These are phyloP conservation scores for Clarireedia sp. DNA, from an alignment of 2,329 filamentous ascomycete species.

Conservation along the genomic window DNA sequence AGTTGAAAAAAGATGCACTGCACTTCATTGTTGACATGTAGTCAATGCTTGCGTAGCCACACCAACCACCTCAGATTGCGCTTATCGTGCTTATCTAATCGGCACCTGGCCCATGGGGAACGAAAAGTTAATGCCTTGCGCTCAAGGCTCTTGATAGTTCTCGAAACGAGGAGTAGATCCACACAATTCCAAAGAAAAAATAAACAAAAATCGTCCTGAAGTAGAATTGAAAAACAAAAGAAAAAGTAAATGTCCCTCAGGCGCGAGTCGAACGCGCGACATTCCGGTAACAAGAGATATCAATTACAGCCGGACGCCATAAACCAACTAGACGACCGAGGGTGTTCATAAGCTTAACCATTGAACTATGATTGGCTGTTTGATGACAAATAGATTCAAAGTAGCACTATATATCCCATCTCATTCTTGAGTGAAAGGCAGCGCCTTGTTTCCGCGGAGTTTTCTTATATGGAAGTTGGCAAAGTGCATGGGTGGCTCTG, in stretches of 20 bases:
- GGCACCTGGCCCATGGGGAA: no score
- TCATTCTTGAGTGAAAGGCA: not conserved
- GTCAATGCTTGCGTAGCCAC: no score
- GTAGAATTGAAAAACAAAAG: not conserved
- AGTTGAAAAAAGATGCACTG: no score
- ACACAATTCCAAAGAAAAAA: no score
- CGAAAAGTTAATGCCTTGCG: no score
- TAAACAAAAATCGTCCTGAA: not conserved
- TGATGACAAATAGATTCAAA: not conserved
- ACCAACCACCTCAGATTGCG: no score
- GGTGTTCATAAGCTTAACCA: not conserved
- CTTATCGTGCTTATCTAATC: no score
- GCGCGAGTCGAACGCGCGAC: slow-evolving; percentile 18
- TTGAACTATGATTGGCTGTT: not conserved
- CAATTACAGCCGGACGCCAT: slow-evolving; percentile 16
- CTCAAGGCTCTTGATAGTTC: no score
- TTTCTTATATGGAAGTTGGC: not conserved
- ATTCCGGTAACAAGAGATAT: slow-evolving; percentile 11
- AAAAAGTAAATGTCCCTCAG: slow-evolving; percentile 10
- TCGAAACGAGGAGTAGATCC: no score
- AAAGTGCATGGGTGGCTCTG: no score
- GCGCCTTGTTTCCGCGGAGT: not conserved
- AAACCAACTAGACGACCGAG: slow-evolving; percentile 18
- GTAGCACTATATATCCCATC: not conserved
- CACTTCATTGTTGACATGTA: no score